Percentiles rank a stretch among this genome's conserved stretches.
phyloP scores from a whole-genome alignment of 228 moss, liverwort and hornwort genomes.

The Sphagnum fallax region DNA sequence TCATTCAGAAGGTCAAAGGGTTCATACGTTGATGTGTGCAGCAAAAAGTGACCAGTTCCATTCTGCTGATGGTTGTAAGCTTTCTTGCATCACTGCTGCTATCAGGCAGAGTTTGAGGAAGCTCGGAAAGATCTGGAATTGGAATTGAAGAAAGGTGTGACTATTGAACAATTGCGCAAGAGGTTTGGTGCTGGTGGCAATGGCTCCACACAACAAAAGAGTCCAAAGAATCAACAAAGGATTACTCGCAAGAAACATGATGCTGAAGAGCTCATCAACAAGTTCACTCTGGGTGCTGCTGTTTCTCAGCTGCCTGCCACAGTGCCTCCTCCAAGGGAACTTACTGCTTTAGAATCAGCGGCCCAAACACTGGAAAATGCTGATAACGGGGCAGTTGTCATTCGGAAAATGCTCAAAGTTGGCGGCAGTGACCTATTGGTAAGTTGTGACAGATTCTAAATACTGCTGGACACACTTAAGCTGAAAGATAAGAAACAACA shows the following conservation, averaged over 20 bases:
- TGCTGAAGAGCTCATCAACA: slow-evolving; percentile 57
- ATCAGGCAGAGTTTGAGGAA: slow-evolving; percentile 26
- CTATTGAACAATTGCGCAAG: slow-evolving; percentile 17
- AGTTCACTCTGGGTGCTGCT: slow-evolving; percentile 30
- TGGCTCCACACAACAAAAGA: slow-evolving; percentile 4
- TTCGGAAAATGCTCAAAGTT: slow-evolving; percentile 63
- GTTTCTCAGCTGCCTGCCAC: slow-evolving; percentile 17
- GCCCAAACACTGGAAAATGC: slow-evolving; percentile 48
- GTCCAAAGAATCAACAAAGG: neutral
- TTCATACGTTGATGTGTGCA: too few species aligned
- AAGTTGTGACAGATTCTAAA: slow-evolving; percentile 1
- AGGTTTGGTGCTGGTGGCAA: slow-evolving; percentile 9
- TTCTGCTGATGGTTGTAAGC: too few species aligned
- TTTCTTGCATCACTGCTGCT: neutral
- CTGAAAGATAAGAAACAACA: too few species aligned
- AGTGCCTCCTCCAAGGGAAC: slow-evolving; percentile 40
- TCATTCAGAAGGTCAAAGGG: too few species aligned
- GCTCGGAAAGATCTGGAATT: slow-evolving; percentile 23
- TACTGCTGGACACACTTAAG: too few species aligned
- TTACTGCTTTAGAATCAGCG: slow-evolving; percentile 64
- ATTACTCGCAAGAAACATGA: slow-evolving; percentile 50
- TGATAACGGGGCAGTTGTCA: slow-evolving; percentile 46
- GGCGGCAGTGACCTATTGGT: slow-evolving; percentile 79
- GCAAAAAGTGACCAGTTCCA: too few species aligned
- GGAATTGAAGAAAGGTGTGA: slow-evolving; percentile 14